A percentile compares a stretch with the other conserved stretches of the same genome.
phyloP scores from a whole-genome alignment of 1,139 yeast genomes.

The Pneumocystis carinii region DNA sequence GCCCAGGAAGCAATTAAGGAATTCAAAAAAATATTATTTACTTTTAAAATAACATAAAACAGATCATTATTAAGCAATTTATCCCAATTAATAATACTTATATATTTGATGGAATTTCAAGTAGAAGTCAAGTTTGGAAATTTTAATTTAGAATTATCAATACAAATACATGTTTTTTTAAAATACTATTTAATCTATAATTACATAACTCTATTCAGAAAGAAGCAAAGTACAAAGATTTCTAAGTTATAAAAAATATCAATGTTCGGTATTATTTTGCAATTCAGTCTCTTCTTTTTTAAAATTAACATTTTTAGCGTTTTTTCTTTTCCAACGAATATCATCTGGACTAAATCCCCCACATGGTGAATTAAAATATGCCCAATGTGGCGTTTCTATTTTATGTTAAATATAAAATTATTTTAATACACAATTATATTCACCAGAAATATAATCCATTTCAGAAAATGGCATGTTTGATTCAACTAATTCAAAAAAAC shows the following conservation, averaged over 20 bases:
- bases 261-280: background rate
- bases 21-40: slow-evolving; percentile 3
- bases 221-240: background rate
- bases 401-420: background rate
- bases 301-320: background rate
- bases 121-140: slow-evolving; percentile 39
- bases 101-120: slow-evolving; percentile 51
- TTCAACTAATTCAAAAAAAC: slow-evolving; percentile 55
- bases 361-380: slow-evolving; percentile 53
- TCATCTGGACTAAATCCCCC: slow-evolving; percentile 90
- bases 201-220: background rate
- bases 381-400: slow-evolving; percentile 36
- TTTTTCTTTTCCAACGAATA: slow-evolving; percentile 46
- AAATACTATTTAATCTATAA: background rate
- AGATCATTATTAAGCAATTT: slow-evolving; percentile 52
- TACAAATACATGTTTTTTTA: background rate
- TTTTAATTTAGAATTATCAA: slow-evolving; percentile 20
- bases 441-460: slow-evolving; percentile 49
- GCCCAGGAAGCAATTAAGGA: slow-evolving; percentile 59
- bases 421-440: background rate
- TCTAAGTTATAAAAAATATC: background rate
- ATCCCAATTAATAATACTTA: slow-evolving; percentile 53
- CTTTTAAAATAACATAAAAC: slow-evolving; percentile 4
- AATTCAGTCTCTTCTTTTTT: slow-evolving; percentile 22
- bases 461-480: slow-evolving; percentile 48